These are phyloP conservation scores for Peronospora destructor DNA, from an alignment of 352 stramenopile genomes.

Conservation along the genomic window DNA sequence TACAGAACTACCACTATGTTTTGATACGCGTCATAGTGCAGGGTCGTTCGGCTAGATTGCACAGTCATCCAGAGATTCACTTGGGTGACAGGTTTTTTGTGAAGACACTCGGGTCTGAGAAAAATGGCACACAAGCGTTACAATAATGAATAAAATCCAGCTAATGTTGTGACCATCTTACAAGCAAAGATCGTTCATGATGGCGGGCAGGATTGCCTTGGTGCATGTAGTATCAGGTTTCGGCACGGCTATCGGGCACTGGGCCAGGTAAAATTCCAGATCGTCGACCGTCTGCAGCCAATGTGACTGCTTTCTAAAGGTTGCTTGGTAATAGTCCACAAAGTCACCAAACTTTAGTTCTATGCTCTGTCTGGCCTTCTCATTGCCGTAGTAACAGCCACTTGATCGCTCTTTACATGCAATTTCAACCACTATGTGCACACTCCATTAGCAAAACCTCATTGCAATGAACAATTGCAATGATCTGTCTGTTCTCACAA, in stretches of 20 bases:
- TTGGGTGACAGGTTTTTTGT: slow-evolving; percentile 43
- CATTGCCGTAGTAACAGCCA: slow-evolving; percentile 54
- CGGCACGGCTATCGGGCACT: slow-evolving; percentile 63
- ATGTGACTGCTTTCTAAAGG: slow-evolving; percentile 33
- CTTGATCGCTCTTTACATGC: slow-evolving; percentile 49
- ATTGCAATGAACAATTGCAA: background rate
- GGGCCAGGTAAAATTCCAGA: slow-evolving; percentile 79
- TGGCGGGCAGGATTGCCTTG: slow-evolving; percentile 31
- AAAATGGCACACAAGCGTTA: slow-evolving; percentile 5
- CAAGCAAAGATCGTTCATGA: slow-evolving; percentile 59
- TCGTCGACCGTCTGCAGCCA: slow-evolving; percentile 66
- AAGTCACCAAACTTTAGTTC: slow-evolving; percentile 81
- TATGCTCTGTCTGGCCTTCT: slow-evolving; percentile 54
- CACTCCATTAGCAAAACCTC: slow-evolving; percentile 1
- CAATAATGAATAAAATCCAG: background rate
- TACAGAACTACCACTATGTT: slow-evolving; percentile 72
- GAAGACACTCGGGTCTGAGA: slow-evolving; percentile 39
- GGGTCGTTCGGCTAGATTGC: slow-evolving; percentile 41
- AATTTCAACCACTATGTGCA: slow-evolving; percentile 58
- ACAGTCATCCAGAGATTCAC: slow-evolving; percentile 84
- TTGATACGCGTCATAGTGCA: slow-evolving; percentile 81
- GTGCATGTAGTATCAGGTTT: slow-evolving; percentile 43
- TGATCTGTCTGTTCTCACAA: slow-evolving; percentile 11
- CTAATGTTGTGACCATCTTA: slow-evolving; percentile 23
- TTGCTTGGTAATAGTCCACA: slow-evolving; percentile 58